Evolutionary conservation across 257 asterid genomes (phyloP).

Genomic region (Solanum clarkiae): DNA sequence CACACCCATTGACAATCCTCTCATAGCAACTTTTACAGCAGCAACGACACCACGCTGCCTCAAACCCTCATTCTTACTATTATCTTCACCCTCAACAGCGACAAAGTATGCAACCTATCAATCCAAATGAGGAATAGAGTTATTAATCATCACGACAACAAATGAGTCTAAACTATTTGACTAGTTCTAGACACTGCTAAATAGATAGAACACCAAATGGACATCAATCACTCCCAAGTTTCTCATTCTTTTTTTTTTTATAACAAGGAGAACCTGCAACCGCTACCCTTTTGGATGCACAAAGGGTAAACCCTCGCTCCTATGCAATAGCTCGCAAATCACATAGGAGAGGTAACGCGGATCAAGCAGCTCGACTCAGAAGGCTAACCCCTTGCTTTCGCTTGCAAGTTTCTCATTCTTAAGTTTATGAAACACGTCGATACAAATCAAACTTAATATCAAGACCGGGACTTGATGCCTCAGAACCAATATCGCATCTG

Average conservation of each 20-base stretch:
- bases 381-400: too few relatives aligned
- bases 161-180: not conserved
- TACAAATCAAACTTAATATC: not conserved
- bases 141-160: not conserved
- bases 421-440: not conserved
- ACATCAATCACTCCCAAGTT: too few relatives aligned
- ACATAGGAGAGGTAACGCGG: too few relatives aligned
- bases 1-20: conserved; percentile 58
- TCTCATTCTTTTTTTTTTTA: too few relatives aligned
- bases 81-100: conserved; percentile 48
- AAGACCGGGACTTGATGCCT: not conserved
- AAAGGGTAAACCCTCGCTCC: too few relatives aligned
- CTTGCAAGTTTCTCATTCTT: not conserved
- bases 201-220: not conserved
- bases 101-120: conserved; percentile 82
- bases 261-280: too few relatives aligned
- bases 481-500: not conserved
- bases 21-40: conserved; percentile 78
- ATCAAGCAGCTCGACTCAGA: too few relatives aligned
- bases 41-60: conserved; percentile 68
- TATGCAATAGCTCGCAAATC: too few relatives aligned
- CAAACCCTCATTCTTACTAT: conserved; percentile 14
- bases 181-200: not conserved
- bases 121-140: not conserved
- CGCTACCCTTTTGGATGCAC: too few relatives aligned